A percentile compares a stretch with the other conserved stretches of the same genome.
phyloP scores from a whole-genome alignment of 306 rosid species.

The Quercus robur region DNA sequence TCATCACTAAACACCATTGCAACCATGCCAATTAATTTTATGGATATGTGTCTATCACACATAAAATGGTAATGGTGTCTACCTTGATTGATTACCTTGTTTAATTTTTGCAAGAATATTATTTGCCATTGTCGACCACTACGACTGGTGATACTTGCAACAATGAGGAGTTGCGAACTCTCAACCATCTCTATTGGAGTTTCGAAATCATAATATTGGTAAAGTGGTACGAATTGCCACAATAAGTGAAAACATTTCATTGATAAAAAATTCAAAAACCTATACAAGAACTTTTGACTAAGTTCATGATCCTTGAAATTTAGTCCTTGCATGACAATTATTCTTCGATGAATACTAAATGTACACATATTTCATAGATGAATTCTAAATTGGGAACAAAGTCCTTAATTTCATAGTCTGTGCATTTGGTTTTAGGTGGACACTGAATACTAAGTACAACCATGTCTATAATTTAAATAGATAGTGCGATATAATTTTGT shows the following conservation, averaged over 20 bases:
- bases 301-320: too few species aligned
- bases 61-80: not conserved
- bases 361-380: not conserved
- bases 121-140: not conserved
- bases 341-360: too few species aligned
- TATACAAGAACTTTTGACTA: too few species aligned
- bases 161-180: too few species aligned
- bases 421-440: not conserved
- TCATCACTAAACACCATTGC: not conserved
- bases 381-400: not conserved
- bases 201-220: too few species aligned
- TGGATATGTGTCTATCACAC: not conserved
- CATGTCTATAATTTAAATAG: not conserved
- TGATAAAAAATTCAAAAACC: too few species aligned
- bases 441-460: not conserved
- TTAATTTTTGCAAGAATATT: not conserved
- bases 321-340: too few species aligned
- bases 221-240: not conserved
- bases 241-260: not conserved
- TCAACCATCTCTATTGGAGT: too few species aligned
- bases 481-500: not conserved
- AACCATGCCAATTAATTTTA: not conserved
- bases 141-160: not conserved
- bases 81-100: not conserved
- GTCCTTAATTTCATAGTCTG: not conserved